These are phyloP conservation scores for Phytophthora fragariaefolia DNA, from an alignment of 352 stramenopile genomes.

Conservation along the genomic window DNA sequence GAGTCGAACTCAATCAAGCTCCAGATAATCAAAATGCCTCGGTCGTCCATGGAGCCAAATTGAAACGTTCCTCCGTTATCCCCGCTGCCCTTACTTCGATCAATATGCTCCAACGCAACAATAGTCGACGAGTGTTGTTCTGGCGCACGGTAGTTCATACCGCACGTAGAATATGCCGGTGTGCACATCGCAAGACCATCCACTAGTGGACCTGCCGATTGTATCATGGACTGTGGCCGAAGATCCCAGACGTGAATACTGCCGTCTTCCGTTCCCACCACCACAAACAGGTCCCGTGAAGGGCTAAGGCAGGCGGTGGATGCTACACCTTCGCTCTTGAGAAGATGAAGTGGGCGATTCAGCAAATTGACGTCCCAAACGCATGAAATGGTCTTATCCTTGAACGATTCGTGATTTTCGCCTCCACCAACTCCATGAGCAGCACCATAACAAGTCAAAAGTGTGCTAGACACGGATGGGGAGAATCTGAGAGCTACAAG, in stretches of 20 bases:
- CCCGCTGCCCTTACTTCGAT: slow-evolving; percentile 13
- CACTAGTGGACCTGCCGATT: slow-evolving; percentile 20
- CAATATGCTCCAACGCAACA: slow-evolving; percentile 50
- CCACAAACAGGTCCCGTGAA: slow-evolving; percentile 57
- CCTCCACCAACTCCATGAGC: background rate
- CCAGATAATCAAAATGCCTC: slow-evolving; percentile 72
- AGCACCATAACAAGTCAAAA: slow-evolving; percentile 51
- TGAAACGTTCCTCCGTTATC: slow-evolving; percentile 54
- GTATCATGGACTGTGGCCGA: slow-evolving; percentile 35
- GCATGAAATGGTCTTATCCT: slow-evolving; percentile 60
- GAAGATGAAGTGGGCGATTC: slow-evolving; percentile 44
- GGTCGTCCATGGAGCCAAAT: slow-evolving; percentile 77
- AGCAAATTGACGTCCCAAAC: slow-evolving; percentile 75
- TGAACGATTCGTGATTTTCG: slow-evolving; percentile 21
- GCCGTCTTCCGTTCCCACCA: slow-evolving; percentile 66
- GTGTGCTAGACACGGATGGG: slow-evolving; percentile 51
- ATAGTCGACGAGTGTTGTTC: slow-evolving; percentile 58
- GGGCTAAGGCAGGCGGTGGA: slow-evolving; percentile 52
- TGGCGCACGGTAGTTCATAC: slow-evolving; percentile 45
- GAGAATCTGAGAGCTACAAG: slow-evolving; percentile 58
- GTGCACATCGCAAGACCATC: slow-evolving; percentile 43
- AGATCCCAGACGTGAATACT: slow-evolving; percentile 78
- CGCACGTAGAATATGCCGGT: slow-evolving; percentile 69
- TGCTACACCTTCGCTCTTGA: slow-evolving; percentile 57
- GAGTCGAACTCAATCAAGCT: slow-evolving; percentile 66